Conservation (phyloP, 148 eudicot species). For the Amaranthus cruentus region DNA sequence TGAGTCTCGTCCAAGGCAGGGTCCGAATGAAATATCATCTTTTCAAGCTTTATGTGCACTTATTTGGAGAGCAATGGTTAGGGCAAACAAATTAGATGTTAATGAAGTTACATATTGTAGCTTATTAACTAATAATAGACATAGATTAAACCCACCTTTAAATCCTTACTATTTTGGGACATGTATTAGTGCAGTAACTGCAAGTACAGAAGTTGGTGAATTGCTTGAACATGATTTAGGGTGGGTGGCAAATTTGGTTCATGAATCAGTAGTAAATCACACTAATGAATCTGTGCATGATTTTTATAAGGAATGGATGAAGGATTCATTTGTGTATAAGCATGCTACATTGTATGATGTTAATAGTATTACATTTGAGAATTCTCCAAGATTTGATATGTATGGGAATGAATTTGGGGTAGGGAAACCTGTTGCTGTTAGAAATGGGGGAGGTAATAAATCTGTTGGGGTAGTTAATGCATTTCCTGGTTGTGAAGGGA, state of each 20-base stretch:
- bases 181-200: conserved; percentile 35
- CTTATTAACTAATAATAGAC: conserved; percentile 60
- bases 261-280: conserved; percentile 43
- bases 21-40: conserved; percentile 40
- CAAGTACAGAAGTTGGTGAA: conserved; percentile 28
- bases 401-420: conserved; percentile 27
- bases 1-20: too few relatives aligned
- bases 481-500: conserved; percentile 14
- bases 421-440: conserved; percentile 18
- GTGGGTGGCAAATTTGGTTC: conserved; percentile 40
- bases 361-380: neutral
- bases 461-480: conserved; percentile 6
- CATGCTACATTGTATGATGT: neutral
- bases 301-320: neutral
- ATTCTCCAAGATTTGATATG: conserved; percentile 28
- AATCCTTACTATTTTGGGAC: conserved; percentile 63
- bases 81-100: conserved; percentile 35
- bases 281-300: neutral
- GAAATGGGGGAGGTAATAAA: conserved; percentile 8
- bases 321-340: neutral
- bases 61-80: conserved; percentile 60
- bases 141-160: conserved; percentile 49
- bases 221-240: conserved; percentile 41
- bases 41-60: conserved; percentile 67
- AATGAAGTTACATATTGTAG: conserved; percentile 46